Evolutionary conservation across 805 yeast genomes (phyloP).

Genomic region (Wickerhamiella allomyrinae): DNA sequence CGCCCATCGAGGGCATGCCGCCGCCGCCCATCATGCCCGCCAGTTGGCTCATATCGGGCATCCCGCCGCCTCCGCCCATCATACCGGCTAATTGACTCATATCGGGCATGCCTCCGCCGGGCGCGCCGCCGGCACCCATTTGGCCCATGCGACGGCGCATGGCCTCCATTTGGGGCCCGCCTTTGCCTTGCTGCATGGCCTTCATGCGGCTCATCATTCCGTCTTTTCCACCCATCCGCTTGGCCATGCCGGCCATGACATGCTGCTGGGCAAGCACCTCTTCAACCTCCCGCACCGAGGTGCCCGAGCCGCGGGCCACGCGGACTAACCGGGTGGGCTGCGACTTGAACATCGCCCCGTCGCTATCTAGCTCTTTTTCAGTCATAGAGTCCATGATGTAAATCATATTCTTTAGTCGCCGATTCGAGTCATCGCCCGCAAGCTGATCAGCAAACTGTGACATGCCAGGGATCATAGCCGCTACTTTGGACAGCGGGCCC

Average conservation of each 20-base stretch:
- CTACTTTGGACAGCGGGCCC: slow-evolving; percentile 92
- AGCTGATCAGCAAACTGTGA: slow-evolving; percentile 70
- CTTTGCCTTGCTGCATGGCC: slow-evolving; percentile 23
- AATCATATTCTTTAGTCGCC: slow-evolving; percentile 72
- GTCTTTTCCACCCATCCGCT: slow-evolving; percentile 41
- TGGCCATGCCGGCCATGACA: slow-evolving; percentile 91
- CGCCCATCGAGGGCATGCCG: slow-evolving; percentile 57
- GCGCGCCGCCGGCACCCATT: slow-evolving; percentile 33
- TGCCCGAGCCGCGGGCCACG: slow-evolving; percentile 90
- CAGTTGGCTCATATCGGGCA: slow-evolving; percentile 39
- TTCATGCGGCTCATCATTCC: slow-evolving; percentile 36
- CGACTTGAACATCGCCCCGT: slow-evolving; percentile 63
- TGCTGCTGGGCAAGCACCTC: slow-evolving; percentile 81
- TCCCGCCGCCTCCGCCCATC: slow-evolving; percentile 37
- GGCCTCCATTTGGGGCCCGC: slow-evolving; percentile 31
- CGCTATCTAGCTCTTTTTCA: slow-evolving; percentile 74
- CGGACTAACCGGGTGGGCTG: slow-evolving; percentile 79
- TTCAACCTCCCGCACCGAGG: slow-evolving; percentile 83
- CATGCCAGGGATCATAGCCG: slow-evolving; percentile 90
- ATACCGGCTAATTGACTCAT: slow-evolving; percentile 10
- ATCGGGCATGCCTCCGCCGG: slow-evolving; percentile 17
- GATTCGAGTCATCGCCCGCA: slow-evolving; percentile 85
- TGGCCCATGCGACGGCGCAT: slow-evolving; percentile 32
- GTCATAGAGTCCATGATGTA: slow-evolving; percentile 95
- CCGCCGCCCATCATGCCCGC: slow-evolving; percentile 47